Conservation (phyloP, 306 rosid genomes). For the Hippophae rhamnoides region DNA sequence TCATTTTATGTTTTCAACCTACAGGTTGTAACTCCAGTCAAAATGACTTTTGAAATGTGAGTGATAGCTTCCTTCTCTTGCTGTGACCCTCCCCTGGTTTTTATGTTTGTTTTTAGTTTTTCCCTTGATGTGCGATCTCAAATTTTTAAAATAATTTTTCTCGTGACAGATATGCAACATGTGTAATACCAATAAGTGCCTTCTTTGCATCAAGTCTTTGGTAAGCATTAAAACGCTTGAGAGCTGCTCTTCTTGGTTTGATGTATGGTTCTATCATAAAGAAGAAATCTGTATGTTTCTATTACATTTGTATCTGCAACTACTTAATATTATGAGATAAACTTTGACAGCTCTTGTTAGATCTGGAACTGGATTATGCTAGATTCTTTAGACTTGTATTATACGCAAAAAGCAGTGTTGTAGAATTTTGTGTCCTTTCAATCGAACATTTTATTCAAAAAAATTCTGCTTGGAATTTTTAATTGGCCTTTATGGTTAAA, state of each 20-base stretch:
- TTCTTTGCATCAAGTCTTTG: slow-evolving; percentile 96
- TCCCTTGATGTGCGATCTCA: slow-evolving; percentile 7
- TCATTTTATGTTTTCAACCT: background rate
- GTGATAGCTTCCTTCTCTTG: slow-evolving; percentile 13
- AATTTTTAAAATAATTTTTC: slow-evolving; percentile 4
- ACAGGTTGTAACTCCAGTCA: slow-evolving; percentile 90
- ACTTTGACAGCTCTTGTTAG: background rate
- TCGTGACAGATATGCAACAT: slow-evolving; percentile 73
- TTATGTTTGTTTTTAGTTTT: background rate
- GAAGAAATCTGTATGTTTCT: background rate
- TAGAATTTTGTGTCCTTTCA: too few relatives aligned
- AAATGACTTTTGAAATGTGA: slow-evolving; percentile 93
- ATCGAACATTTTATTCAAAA: too few relatives aligned
- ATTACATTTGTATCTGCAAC: background rate
- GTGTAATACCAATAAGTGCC: slow-evolving; percentile 91
- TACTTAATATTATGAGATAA: background rate
- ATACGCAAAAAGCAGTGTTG: background rate
- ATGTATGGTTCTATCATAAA: background rate
- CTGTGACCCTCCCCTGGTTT: background rate
- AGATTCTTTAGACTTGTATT: too few relatives aligned
- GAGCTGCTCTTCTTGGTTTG: slow-evolving; percentile 6
- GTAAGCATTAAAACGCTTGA: slow-evolving; percentile 36
- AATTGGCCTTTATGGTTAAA: too few relatives aligned
- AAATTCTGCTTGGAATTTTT: too few relatives aligned
- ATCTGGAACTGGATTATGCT: background rate